These are phyloP conservation scores for Phytophthora pisi DNA, from an alignment of 352 stramenopile species.

Conservation along the genomic window DNA sequence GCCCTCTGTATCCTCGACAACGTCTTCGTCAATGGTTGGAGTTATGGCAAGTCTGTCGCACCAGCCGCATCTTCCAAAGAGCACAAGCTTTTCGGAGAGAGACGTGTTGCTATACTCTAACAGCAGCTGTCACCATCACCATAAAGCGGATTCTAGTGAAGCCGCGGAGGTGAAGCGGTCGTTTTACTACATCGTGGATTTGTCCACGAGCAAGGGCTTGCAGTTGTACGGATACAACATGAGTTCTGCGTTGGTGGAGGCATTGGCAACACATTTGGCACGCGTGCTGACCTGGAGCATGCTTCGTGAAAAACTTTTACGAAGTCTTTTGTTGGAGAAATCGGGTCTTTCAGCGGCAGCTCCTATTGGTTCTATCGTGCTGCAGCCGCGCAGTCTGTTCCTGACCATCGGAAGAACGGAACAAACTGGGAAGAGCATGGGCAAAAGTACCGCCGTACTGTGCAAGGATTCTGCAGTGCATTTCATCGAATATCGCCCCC, in stretches of 20 bases:
- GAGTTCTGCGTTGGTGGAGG: constrained; percentile 64
- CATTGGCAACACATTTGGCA: constrained; percentile 54
- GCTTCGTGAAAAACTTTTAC: constrained; percentile 69
- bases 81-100: constrained; percentile 49
- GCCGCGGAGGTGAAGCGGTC: constrained; percentile 47
- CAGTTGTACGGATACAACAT: constrained; percentile 83
- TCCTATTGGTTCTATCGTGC: constrained; percentile 51
- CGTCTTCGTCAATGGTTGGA: constrained; percentile 37
- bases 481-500: constrained; percentile 64
- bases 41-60: constrained; percentile 23
- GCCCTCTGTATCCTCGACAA: constrained; percentile 39
- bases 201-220: constrained; percentile 65
- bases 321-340: constrained; percentile 65
- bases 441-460: constrained; percentile 35
- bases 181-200: constrained; percentile 78
- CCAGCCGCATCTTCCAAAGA: constrained; percentile 25
- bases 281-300: constrained; percentile 75
- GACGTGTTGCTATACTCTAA: constrained; percentile 62
- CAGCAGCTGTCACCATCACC: constrained; percentile 25
- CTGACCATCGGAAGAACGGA: constrained; percentile 31
- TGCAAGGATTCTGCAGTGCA: constrained; percentile 63
- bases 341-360: constrained; percentile 52
- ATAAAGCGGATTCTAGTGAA: constrained; percentile 14
- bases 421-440: constrained; percentile 40
- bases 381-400: constrained; percentile 70